phyloP scores from a whole-genome alignment of 2,329 filamentous ascomycete genomes.

The Ceratocystis cubensis region DNA sequence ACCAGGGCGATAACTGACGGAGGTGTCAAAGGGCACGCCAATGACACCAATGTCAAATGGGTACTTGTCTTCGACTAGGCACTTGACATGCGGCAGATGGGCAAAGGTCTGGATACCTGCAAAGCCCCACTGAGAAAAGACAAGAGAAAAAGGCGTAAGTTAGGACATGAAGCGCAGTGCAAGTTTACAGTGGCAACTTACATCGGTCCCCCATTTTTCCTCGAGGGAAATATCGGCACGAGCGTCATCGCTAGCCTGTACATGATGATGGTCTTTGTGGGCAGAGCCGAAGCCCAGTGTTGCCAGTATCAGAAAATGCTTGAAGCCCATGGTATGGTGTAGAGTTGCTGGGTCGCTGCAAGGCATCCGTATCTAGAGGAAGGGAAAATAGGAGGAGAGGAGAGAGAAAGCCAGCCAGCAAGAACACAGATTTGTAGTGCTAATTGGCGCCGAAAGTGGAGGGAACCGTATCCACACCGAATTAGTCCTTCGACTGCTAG shows the following conservation, averaged over 20 bases:
- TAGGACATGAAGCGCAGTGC: neutral
- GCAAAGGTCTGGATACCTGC: conserved; percentile 64
- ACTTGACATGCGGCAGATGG: conserved; percentile 56
- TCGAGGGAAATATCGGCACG: conserved; percentile 6
- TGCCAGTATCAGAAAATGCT: conserved; percentile 6
- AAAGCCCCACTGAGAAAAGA: conserved; percentile 37
- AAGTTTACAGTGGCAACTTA: conserved; percentile 9
- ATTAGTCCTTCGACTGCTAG: neutral
- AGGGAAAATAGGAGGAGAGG: neutral
- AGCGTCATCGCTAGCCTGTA: neutral
- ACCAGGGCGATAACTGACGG: conserved; percentile 57
- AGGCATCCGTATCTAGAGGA: no score
- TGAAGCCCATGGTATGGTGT: conserved; percentile 11
- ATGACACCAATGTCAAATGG: conserved; percentile 60
- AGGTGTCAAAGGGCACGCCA: conserved; percentile 62
- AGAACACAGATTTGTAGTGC: neutral
- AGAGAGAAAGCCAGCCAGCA: neutral
- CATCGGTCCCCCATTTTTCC: conserved; percentile 21
- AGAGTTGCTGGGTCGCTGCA: neutral
- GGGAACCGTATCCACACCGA: neutral
- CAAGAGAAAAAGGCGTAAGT: neutral
- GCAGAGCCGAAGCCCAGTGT: conserved; percentile 6
- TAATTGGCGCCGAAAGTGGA: neutral
- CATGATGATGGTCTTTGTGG: conserved; percentile 13
- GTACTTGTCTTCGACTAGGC: conserved; percentile 51